A percentile compares a stretch with the other conserved stretches of the same genome.
phyloP scores from a whole-genome alignment of 2,329 filamentous ascomycete species.

The Coniochaeta pulveracea region DNA sequence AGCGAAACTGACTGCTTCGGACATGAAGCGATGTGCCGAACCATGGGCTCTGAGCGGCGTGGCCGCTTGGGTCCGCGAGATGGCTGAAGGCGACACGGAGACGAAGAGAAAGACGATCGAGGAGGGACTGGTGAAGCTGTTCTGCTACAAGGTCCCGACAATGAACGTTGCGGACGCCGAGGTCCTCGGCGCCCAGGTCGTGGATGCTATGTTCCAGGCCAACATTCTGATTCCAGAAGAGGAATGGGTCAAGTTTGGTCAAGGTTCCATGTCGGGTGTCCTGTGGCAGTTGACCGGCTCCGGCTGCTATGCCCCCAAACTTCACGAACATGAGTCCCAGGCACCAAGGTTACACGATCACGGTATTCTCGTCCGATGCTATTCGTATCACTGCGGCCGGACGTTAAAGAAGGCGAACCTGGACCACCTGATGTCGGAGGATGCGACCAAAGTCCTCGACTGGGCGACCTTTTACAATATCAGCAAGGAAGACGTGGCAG shows the following conservation, averaged over 20 bases:
- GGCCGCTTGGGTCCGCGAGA: slow-evolving; percentile 72
- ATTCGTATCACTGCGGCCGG: slow-evolving; percentile 85
- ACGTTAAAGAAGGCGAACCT: slow-evolving; percentile 92
- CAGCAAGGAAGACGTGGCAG: slow-evolving; percentile 62
- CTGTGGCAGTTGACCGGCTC: slow-evolving; percentile 85
- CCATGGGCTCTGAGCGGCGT: slow-evolving; percentile 92
- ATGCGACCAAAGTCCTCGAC: slow-evolving; percentile 60
- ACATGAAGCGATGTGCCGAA: slow-evolving; percentile 76
- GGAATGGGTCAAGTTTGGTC: slow-evolving; percentile 93
- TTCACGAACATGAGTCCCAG: slow-evolving; percentile 53
- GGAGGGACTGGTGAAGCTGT: slow-evolving; percentile 78
- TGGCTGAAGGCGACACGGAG: slow-evolving; percentile 87
- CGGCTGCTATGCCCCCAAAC: slow-evolving; percentile 78
- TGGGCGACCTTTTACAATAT: slow-evolving; percentile 87
- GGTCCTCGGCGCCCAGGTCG: slow-evolving; percentile 65
- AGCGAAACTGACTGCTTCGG: slow-evolving; percentile 65
- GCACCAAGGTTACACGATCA: slow-evolving; percentile 68
- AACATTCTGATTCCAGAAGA: slow-evolving; percentile 77
- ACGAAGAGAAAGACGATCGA: slow-evolving; percentile 74
- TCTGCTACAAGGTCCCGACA: slow-evolving; percentile 89
- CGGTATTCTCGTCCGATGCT: slow-evolving; percentile 66
- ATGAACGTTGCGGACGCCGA: slow-evolving; percentile 99
- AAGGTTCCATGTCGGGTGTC: slow-evolving; percentile 73
- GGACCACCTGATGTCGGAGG: slow-evolving; percentile 58
- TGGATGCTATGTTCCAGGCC: slow-evolving; percentile 67